These are phyloP conservation scores for Aspergillus vadensis DNA, from an alignment of 2,329 filamentous ascomycete genomes.

Conservation along the genomic window DNA sequence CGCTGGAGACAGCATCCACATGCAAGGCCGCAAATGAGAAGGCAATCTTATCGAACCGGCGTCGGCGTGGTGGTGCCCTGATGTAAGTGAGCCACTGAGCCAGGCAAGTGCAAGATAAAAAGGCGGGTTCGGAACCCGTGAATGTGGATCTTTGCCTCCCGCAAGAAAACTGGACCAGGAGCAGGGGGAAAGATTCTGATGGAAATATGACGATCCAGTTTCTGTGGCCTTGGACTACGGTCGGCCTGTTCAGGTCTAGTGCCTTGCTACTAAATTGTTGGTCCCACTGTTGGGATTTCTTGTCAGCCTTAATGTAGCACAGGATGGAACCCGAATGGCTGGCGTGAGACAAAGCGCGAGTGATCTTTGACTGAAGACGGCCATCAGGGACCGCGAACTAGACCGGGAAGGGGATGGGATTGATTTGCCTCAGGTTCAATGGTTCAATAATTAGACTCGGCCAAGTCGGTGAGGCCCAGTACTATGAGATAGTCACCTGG, in stretches of 20 bases:
- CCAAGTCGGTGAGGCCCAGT: not conserved
- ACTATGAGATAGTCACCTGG: conserved; percentile 9
- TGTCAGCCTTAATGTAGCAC: conserved; percentile 1
- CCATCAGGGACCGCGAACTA: not conserved
- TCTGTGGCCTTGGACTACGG: not conserved
- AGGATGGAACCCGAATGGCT: not conserved
- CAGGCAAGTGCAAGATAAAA: conserved; percentile 13
- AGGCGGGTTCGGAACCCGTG: conserved; percentile 22
- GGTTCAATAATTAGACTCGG: not conserved
- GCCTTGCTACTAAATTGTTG: not conserved
- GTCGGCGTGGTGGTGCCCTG: conserved; percentile 17
- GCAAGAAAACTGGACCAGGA: conserved; percentile 7
- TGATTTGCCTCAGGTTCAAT: not conserved
- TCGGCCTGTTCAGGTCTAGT: not conserved
- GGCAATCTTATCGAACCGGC: not conserved
- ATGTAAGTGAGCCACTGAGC: conserved; percentile 13
- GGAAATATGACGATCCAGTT: conserved; percentile 10
- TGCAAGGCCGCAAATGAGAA: conserved; percentile 13
- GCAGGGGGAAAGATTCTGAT: not conserved
- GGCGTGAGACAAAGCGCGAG: not conserved
- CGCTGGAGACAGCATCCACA: conserved; percentile 25
- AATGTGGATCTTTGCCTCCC: conserved; percentile 23
- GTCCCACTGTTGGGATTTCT: conserved; percentile 3
- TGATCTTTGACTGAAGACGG: not conserved
- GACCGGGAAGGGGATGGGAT: not conserved